A percentile compares a stretch with the other conserved stretches of the same genome.
Conservation (phyloP, 768 basidiomycete genomes). For the Sutorius australiensis region DNA sequence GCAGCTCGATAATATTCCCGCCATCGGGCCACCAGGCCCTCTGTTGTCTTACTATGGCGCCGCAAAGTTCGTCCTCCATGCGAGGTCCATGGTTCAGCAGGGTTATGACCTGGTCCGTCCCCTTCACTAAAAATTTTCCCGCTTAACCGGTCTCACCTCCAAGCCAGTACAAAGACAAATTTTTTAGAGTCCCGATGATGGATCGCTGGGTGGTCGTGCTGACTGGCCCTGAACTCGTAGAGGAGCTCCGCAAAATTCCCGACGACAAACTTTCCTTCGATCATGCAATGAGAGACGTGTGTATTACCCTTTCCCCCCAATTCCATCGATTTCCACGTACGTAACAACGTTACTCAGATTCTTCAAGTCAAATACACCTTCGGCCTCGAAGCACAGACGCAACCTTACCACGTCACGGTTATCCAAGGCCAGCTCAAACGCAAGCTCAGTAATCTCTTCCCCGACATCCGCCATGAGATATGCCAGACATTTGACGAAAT, state of each 20-base stretch:
- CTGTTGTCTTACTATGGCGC: constrained; percentile 34
- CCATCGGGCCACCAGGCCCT: constrained; percentile 34
- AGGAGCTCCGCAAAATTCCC: constrained; percentile 49
- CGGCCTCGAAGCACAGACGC: constrained; percentile 31
- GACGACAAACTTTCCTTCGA: constrained; percentile 44
- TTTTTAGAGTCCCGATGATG: constrained; percentile 44
- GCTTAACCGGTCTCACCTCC: constrained; percentile 13
- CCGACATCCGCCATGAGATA: constrained; percentile 35
- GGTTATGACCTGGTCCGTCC: constrained; percentile 34
- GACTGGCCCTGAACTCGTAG: constrained; percentile 39
- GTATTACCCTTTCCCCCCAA: constrained; percentile 8
- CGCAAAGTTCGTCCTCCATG: constrained; percentile 29
- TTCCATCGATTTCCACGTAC: constrained; percentile 10
- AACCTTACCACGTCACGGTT: constrained; percentile 36
- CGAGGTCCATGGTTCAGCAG: constrained; percentile 32
- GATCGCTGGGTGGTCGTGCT: constrained; percentile 46
- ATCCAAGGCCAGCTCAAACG: constrained; percentile 32
- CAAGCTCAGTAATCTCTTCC: constrained; percentile 32
- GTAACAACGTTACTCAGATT: constrained; percentile 27
- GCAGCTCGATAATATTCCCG: constrained; percentile 33
- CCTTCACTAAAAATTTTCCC: not conserved
- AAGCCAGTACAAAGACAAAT: constrained; percentile 28
- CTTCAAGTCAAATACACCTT: constrained; percentile 38
- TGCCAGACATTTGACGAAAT: constrained; percentile 28
- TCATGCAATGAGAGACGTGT: constrained; percentile 39